Evolutionary conservation across 164 flowering plant genomes (phyloP).

Genomic region (Dillenia turbinata): DNA sequence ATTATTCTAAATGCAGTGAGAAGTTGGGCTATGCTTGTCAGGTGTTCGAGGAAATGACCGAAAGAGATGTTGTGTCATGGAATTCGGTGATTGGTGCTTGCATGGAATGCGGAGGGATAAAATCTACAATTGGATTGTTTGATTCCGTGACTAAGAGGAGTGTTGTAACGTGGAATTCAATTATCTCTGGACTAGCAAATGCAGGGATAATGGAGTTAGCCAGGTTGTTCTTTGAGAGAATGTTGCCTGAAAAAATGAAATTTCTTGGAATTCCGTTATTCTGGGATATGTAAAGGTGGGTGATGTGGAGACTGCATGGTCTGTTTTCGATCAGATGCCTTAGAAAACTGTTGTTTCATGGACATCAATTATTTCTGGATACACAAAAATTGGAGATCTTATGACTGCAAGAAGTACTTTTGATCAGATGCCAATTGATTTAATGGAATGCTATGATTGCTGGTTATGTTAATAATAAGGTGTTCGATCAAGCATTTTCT

Average conservation of each 20-base stretch:
- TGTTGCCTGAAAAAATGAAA: slow-evolving; percentile 34
- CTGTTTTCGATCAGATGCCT: slow-evolving; percentile 38
- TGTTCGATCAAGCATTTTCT: slow-evolving; percentile 36
- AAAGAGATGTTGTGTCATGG: slow-evolving; percentile 37
- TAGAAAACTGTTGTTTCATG: slow-evolving; percentile 40
- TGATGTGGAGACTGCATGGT: slow-evolving; percentile 30
- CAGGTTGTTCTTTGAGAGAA: slow-evolving; percentile 25
- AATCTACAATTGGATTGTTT: slow-evolving; percentile 27
- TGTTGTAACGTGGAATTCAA: slow-evolving; percentile 35
- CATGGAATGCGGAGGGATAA: slow-evolving; percentile 27
- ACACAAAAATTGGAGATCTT: slow-evolving; percentile 27
- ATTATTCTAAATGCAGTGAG: slow-evolving; percentile 32
- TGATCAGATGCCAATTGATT: slow-evolving; percentile 35
- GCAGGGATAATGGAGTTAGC: slow-evolving; percentile 36
- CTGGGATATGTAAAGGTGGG: slow-evolving; percentile 31
- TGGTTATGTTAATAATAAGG: slow-evolving; percentile 37
- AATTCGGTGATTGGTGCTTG: slow-evolving; percentile 37
- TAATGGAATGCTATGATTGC: slow-evolving; percentile 58
- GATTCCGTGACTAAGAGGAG: slow-evolving; percentile 34
- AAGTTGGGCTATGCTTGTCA: slow-evolving; percentile 13
- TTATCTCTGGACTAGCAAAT: slow-evolving; percentile 29
- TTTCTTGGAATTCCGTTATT: slow-evolving; percentile 43
- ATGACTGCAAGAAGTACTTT: slow-evolving; percentile 26
- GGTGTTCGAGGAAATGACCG: slow-evolving; percentile 39
- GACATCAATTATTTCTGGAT: slow-evolving; percentile 47